Evolutionary conservation across 2,329 filamentous ascomycete genomes (phyloP).

Genomic region (Magnaporthiopsis incrustans): DNA sequence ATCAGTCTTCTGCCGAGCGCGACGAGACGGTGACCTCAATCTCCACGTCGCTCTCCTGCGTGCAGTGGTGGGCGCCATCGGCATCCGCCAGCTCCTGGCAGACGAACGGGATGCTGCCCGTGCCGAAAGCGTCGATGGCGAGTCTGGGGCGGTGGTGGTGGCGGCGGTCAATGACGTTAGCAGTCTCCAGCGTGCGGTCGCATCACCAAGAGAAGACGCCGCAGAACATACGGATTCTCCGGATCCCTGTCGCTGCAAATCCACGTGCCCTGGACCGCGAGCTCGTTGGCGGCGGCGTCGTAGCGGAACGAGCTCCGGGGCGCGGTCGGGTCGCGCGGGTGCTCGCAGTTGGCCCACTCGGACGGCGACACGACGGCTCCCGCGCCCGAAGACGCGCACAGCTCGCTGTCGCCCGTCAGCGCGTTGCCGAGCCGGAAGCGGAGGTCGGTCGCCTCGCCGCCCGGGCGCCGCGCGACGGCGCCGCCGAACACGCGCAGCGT

Average conservation of each 20-base stretch:
- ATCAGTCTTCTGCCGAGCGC: no score
- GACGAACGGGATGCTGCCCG: not conserved
- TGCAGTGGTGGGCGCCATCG: not conserved
- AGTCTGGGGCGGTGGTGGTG: not conserved
- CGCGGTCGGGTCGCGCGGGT: not conserved
- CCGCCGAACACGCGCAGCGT: not conserved
- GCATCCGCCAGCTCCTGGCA: not conserved
- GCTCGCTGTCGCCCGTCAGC: not conserved
- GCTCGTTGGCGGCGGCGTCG: not conserved
- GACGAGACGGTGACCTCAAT: not conserved
- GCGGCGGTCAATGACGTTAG: not conserved
- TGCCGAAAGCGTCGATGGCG: not conserved
- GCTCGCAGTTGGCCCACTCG: not conserved
- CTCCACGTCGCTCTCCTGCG: not conserved
- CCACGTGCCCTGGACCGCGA: not conserved
- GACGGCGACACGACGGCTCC: not conserved
- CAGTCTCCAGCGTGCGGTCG: not conserved
- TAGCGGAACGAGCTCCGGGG: not conserved
- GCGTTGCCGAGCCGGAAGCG: not conserved
- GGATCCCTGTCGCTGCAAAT: slow-evolving; percentile 1
- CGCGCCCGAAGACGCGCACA: not conserved
- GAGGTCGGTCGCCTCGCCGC: not conserved
- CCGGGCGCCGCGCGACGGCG: not conserved
- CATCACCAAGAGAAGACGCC: no score
- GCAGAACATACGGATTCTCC: not conserved